Conservation (phyloP, 202 grass and related monocot species). For the Schoenoplectus triqueter region DNA sequence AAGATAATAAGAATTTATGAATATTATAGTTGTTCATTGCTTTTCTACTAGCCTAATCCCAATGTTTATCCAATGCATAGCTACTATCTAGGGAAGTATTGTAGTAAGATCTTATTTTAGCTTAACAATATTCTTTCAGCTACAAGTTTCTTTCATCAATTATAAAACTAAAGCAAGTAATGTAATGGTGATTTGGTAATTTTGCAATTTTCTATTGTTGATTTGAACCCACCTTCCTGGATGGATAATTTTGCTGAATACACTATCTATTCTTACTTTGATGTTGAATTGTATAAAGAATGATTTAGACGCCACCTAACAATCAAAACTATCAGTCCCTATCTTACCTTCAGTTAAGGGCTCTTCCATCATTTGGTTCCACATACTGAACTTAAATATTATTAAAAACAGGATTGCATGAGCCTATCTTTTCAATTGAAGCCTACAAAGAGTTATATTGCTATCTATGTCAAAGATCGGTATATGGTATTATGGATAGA, state of each 20-base stretch:
- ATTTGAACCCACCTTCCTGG: constrained; percentile 22
- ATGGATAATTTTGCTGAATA: constrained; percentile 4
- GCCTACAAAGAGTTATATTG: constrained; percentile 10
- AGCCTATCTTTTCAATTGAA: constrained; percentile 7
- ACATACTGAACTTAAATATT: constrained; percentile 30
- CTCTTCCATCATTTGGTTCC: constrained; percentile 34
- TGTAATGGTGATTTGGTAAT: constrained; percentile 17
- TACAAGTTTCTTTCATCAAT: constrained; percentile 17
- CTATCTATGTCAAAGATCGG: background rate
- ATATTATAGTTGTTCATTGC: background rate
- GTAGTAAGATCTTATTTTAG: constrained; percentile 9
- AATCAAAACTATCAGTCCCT: constrained; percentile 38
- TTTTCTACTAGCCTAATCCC: background rate
- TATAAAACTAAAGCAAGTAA: constrained; percentile 17
- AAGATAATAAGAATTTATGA: background rate
- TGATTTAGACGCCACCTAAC: constrained; percentile 36
- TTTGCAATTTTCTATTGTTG: constrained; percentile 17
- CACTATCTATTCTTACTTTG: background rate
- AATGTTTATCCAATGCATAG: background rate
- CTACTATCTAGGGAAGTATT: background rate
- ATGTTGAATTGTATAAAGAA: constrained; percentile 31
- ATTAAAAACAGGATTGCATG: background rate
- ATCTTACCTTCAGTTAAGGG: constrained; percentile 30
- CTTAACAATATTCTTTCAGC: background rate
- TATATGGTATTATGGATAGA: background rate